phyloP scores from a whole-genome alignment of 768 basidiomycete species.

The Clathrus columnatus region DNA sequence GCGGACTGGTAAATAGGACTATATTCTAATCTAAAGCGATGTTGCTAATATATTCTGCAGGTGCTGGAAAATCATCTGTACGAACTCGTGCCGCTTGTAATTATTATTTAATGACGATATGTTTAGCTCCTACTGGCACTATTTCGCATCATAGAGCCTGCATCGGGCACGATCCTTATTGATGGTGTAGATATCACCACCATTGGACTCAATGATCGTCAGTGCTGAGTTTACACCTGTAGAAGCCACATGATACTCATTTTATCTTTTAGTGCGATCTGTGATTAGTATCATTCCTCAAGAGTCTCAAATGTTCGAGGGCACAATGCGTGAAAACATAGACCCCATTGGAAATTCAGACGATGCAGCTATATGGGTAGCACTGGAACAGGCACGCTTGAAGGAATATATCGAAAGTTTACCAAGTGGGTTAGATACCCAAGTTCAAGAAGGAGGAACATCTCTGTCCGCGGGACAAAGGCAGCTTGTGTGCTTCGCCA shows the following conservation, averaged over 20 bases:
- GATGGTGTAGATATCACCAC: conserved; percentile 71
- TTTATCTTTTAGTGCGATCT: conserved; percentile 46
- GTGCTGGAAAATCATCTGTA: conserved; percentile 71
- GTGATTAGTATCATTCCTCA: conserved; percentile 84
- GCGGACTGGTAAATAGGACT: conserved; percentile 50
- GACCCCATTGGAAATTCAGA: conserved; percentile 70
- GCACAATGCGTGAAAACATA: conserved; percentile 76
- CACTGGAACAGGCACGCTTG: conserved; percentile 68
- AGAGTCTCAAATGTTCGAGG: conserved; percentile 49
- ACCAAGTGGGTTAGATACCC: conserved; percentile 60
- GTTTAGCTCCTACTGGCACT: conserved; percentile 55
- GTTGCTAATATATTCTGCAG: conserved; percentile 5
- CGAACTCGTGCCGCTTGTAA: conserved; percentile 16
- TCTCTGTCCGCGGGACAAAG: conserved; percentile 81
- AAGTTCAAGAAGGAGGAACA: conserved; percentile 68
- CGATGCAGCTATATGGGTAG: conserved; percentile 82
- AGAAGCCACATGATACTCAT: conserved; percentile 3
- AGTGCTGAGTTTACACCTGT: conserved; percentile 16
- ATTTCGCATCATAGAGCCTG: conserved; percentile 70
- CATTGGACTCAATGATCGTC: conserved; percentile 72
- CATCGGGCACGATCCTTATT: conserved; percentile 55
- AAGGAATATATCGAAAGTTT: conserved; percentile 60
- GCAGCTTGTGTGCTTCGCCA: conserved; percentile 82
- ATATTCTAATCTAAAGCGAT: conserved; percentile 17
- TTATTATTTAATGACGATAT: background rate